Conservation (phyloP, 2,329 filamentous ascomycete species). For the Exserohilum rostratum region DNA sequence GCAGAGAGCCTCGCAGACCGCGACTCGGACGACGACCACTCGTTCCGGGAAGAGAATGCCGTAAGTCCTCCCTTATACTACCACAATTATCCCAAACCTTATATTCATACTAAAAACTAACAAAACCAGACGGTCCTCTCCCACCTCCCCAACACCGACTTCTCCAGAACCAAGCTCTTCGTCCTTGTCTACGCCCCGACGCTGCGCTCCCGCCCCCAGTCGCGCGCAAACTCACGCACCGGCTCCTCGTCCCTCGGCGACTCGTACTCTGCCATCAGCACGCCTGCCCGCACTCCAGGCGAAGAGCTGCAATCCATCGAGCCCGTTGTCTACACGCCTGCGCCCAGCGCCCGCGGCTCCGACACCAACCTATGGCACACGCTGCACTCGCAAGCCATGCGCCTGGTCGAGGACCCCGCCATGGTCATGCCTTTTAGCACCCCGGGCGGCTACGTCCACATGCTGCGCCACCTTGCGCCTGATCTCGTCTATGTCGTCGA, state of each 20-base stretch:
- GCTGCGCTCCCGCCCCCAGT: conserved; percentile 67
- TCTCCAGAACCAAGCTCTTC: conserved; percentile 76
- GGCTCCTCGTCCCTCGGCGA: conserved; percentile 70
- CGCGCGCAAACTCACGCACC: conserved; percentile 23
- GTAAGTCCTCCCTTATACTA: conserved; percentile 61
- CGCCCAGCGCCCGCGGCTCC: conserved; percentile 41
- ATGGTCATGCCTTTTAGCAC: conserved; percentile 91
- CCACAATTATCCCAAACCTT: conserved; percentile 18
- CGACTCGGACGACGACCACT: conserved; percentile 61
- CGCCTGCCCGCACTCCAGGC: conserved; percentile 68
- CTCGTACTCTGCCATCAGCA: conserved; percentile 85
- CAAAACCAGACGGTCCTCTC: conserved; percentile 70
- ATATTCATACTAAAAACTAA: too few species aligned
- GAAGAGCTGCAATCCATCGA: conserved; percentile 60
- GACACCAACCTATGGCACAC: conserved; percentile 71
- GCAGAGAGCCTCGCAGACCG: conserved; percentile 70
- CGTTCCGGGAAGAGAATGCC: conserved; percentile 73
- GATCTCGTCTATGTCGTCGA: conserved; percentile 89
- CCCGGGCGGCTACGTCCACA: conserved; percentile 80
- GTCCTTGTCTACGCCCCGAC: conserved; percentile 87
- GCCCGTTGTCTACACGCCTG: conserved; percentile 46
- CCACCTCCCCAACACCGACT: conserved; percentile 80
- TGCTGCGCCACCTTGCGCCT: conserved; percentile 83
- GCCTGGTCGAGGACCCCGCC: conserved; percentile 80
- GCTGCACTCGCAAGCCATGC: conserved; percentile 78